Evolutionary conservation across 1,139 yeast species (phyloP).

Genomic region (Barnettozyma hawaiiensis): DNA sequence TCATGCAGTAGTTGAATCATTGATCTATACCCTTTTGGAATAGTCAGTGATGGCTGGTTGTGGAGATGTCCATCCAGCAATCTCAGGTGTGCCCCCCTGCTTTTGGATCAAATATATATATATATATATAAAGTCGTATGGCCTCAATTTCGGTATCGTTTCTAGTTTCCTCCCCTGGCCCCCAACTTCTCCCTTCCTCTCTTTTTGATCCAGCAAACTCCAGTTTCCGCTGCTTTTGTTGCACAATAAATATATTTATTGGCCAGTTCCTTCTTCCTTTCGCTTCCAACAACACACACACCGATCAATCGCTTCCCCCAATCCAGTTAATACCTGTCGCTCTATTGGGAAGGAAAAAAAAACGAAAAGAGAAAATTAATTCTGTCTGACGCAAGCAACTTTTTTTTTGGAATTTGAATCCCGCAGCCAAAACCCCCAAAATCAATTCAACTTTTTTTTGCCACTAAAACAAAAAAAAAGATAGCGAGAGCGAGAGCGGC

Average conservation of each 20-base stretch:
- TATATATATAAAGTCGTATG: neutral
- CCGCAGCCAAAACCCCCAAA: too few species aligned
- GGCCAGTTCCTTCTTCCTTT: neutral
- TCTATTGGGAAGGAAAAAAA: constrained; percentile 8
- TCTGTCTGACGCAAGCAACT: too few species aligned
- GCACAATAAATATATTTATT: neutral
- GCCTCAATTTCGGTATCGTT: neutral
- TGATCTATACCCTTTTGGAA: neutral
- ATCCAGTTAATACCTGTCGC: constrained; percentile 5
- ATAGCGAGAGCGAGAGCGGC: too few species aligned
- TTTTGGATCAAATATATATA: too few species aligned
- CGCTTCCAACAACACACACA: neutral
- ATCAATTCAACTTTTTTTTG: too few species aligned
- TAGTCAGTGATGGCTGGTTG: neutral
- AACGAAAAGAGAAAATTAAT: too few species aligned
- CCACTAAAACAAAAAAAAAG: too few species aligned
- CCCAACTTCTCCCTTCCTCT: too few species aligned
- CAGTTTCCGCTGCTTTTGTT: neutral
- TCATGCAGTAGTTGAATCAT: neutral
- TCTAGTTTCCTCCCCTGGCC: neutral
- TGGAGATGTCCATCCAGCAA: too few species aligned
- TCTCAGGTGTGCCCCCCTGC: too few species aligned
- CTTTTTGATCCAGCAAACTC: neutral
- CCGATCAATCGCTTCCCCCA: neutral
- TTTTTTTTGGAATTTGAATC: neutral